Evolutionary conservation across 192 early-diverging fungal species (phyloP).

Genomic region (Rhizophagus prolifer): DNA sequence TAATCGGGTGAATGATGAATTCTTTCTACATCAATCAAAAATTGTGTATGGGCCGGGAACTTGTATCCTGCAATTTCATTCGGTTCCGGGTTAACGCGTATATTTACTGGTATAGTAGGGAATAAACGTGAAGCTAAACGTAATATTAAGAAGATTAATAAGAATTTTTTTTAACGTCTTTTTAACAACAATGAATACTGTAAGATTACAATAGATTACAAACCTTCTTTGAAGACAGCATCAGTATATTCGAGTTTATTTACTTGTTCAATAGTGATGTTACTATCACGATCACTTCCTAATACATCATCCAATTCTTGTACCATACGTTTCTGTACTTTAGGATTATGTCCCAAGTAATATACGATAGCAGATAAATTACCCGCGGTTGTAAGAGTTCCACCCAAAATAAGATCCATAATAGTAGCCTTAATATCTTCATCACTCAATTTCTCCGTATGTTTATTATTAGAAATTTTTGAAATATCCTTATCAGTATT

Average conservation of each 20-base stretch:
- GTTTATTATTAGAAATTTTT: neutral
- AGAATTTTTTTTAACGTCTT: neutral
- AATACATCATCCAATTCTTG: slow-evolving; percentile 1
- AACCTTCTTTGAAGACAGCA: slow-evolving; percentile 18
- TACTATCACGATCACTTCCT: neutral
- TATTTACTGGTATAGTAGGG: neutral
- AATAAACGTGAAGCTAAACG: neutral
- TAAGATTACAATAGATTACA: neutral
- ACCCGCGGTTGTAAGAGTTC: neutral
- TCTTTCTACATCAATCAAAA: neutral
- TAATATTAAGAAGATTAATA: neutral
- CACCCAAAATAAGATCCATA: neutral
- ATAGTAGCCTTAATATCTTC: neutral
- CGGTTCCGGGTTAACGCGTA: neutral
- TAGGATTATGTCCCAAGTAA: neutral
- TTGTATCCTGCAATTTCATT: neutral
- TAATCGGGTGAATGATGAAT: neutral
- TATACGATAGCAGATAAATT: neutral
- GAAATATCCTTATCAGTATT: neutral
- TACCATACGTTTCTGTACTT: slow-evolving; percentile 1
- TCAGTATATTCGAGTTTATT: slow-evolving; percentile 15
- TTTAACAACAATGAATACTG: too few species aligned
- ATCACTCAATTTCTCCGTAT: neutral
- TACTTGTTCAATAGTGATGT: neutral
- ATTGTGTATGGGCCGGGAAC: neutral